Evolutionary conservation across 2,329 filamentous ascomycete genomes (phyloP).

Genomic region (Fusarium sp.): DNA sequence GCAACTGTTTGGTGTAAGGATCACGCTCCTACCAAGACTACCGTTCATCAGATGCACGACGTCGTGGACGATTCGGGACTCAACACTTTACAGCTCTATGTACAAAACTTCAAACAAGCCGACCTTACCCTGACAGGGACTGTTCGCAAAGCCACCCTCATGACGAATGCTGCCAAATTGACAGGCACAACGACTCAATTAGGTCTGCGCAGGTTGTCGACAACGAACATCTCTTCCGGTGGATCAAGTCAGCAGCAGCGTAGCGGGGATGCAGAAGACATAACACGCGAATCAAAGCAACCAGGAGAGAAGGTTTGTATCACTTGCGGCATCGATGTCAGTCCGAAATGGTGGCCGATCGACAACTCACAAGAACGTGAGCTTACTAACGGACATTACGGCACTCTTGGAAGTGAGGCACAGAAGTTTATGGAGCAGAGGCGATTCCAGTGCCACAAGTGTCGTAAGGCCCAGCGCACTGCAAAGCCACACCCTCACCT

Average conservation of each 20-base stretch:
- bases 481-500: conserved; percentile 52
- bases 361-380: conserved; percentile 65
- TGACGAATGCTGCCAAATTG: conserved; percentile 73
- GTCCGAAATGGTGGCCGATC: conserved; percentile 79
- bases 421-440: conserved; percentile 71
- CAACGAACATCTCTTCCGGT: conserved; percentile 56
- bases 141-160: conserved; percentile 88
- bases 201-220: conserved; percentile 68
- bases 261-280: conserved; percentile 48
- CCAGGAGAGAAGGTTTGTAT: conserved; percentile 69
- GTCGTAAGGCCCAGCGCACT: conserved; percentile 68
- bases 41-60: conserved; percentile 84
- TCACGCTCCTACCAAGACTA: conserved; percentile 78
- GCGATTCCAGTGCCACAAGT: conserved; percentile 82
- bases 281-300: conserved; percentile 50
- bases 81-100: conserved; percentile 88
- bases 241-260: conserved; percentile 37
- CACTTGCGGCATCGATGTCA: conserved; percentile 77
- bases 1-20: conserved; percentile 93
- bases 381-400: conserved; percentile 65
- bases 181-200: conserved; percentile 52
- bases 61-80: conserved; percentile 76
- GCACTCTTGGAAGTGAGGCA: conserved; percentile 66
- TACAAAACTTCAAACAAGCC: conserved; percentile 92
- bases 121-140: conserved; percentile 92